Base-by-base conservation (phyloP, 768 basidiomycete species). In the Pleurotus salmoneostramineus region DNA sequence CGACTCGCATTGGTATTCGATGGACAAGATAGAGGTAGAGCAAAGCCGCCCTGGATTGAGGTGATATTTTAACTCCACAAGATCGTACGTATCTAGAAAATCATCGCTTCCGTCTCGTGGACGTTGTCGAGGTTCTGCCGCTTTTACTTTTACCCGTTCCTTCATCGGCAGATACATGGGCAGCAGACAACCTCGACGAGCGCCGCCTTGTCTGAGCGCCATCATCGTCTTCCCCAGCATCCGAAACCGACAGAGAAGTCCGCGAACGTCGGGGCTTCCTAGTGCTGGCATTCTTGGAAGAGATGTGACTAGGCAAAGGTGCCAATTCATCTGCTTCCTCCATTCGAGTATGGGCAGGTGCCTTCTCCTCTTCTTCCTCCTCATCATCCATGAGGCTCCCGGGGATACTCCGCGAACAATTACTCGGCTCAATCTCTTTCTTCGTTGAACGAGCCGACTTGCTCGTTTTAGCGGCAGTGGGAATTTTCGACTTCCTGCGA, bases 151-250 rank as follows among this genome's bases (percentile, higher is more conserved):
- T 40, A 10, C 15, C 17, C 14, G 10, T 36, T 2, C 40, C 52
- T 37, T 55, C 52, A 12, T 43, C 52, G 5, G 36, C 52, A 1
- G 40, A 10, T 31, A 40, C n/a, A n/a, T 55, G 52, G 3, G n/a
- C 52, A 10, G 65, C 66, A 31, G 74, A 69, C 57, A 81, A 58
- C 57, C 79, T 72, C 17, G 78, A 75, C 31, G 79, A 81, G 58
- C 79, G 65, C 56, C 79, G 68, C 58, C 78, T 69, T 5, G 75
- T 76, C 61, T 71, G 69, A 7, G 69, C 61, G 6, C 70, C 73
- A 52, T 71, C 73, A 35, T 54, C 66, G 17, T 73, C 73, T 42
- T 72, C 73, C 21, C 66, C 68, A 10, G 65, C 46, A 51, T 75
- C 74, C 15, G 69, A 68, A 2, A 72, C 69, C 15, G 66, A 59